Conservation (phyloP, 805 yeast species). For the Starmerella etchellsii region DNA sequence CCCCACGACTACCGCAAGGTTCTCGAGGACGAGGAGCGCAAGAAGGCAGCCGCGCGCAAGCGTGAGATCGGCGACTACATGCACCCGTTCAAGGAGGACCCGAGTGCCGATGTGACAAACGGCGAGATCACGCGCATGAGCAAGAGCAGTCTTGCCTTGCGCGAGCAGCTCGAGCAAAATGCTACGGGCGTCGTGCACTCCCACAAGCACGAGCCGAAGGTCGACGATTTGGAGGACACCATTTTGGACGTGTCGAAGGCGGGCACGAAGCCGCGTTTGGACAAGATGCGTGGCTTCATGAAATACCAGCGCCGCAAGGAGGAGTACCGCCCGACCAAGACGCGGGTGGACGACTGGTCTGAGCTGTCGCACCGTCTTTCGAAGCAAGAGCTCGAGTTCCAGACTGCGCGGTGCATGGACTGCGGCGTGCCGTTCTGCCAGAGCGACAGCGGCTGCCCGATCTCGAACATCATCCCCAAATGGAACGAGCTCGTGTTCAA, state of each 20-base stretch:
- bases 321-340: slow-evolving; percentile 62
- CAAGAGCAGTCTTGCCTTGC: slow-evolving; percentile 19
- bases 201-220: slow-evolving; percentile 53
- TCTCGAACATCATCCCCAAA: slow-evolving; percentile 91
- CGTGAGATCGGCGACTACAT: slow-evolving; percentile 50
- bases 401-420: slow-evolving; percentile 98
- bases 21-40: slow-evolving; percentile 59
- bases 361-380: slow-evolving; percentile 72
- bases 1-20: slow-evolving; percentile 88
- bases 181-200: background rate
- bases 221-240: slow-evolving; percentile 81
- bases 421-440: slow-evolving; percentile 99
- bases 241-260: slow-evolving; percentile 56
- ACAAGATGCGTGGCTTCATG: slow-evolving; percentile 82
- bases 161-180: slow-evolving; percentile 11
- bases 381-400: slow-evolving; percentile 74
- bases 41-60: slow-evolving; percentile 47
- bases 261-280: slow-evolving; percentile 35
- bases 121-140: slow-evolving; percentile 57
- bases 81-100: slow-evolving; percentile 60
- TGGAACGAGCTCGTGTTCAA: slow-evolving; percentile 95
- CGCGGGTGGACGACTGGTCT: slow-evolving; percentile 81
- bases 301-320: slow-evolving; percentile 84
- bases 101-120: slow-evolving; percentile 74
- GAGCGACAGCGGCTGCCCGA: slow-evolving; percentile 95